Conservation (phyloP, 1,284 basidiomycete species). For the Cutaneotrichosporon arboriforme region DNA sequence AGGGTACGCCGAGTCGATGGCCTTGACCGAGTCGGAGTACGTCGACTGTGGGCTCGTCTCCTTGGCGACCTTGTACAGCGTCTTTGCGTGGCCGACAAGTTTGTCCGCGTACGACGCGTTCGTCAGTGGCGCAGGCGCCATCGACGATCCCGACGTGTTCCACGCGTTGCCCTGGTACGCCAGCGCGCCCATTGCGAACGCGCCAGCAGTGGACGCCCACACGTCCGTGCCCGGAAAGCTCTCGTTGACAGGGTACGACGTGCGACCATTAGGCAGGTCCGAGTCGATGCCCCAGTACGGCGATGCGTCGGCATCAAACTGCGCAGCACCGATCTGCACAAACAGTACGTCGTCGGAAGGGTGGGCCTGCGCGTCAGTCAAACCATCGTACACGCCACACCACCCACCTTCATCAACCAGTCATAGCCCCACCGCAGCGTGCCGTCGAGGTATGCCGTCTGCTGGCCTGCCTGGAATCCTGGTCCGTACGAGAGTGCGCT, state of each 20-base stretch:
- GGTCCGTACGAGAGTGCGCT: conserved; percentile 72
- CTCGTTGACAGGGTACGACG: conserved; percentile 70
- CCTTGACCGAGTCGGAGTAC: conserved; percentile 58
- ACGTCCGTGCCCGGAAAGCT: conserved; percentile 80
- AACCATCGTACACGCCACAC: background rate
- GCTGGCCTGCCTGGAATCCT: conserved; percentile 76
- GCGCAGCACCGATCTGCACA: conserved; percentile 67
- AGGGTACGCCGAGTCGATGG: conserved; percentile 61
- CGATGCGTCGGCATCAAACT: conserved; percentile 56
- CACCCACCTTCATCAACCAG: conserved; percentile 75
- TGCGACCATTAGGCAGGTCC: conserved; percentile 65
- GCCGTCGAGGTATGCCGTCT: conserved; percentile 80
- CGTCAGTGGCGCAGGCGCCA: conserved; percentile 60
- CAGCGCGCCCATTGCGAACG: conserved; percentile 76
- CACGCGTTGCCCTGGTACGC: conserved; percentile 64
- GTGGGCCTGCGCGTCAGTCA: conserved; percentile 64
- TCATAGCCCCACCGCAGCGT: conserved; percentile 84
- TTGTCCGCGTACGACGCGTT: conserved; percentile 66
- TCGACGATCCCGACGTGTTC: conserved; percentile 48
- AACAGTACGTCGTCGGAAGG: conserved; percentile 66
- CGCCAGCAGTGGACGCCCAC: conserved; percentile 72
- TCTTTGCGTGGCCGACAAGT: conserved; percentile 66
- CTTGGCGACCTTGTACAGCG: conserved; percentile 66
- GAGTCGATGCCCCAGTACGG: conserved; percentile 72
- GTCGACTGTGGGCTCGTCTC: conserved; percentile 43